Evolutionary conservation across 352 stramenopile species (phyloP), one percentile per base, ranked within the genome.

Genomic region (Pythium monospermum): DNA sequence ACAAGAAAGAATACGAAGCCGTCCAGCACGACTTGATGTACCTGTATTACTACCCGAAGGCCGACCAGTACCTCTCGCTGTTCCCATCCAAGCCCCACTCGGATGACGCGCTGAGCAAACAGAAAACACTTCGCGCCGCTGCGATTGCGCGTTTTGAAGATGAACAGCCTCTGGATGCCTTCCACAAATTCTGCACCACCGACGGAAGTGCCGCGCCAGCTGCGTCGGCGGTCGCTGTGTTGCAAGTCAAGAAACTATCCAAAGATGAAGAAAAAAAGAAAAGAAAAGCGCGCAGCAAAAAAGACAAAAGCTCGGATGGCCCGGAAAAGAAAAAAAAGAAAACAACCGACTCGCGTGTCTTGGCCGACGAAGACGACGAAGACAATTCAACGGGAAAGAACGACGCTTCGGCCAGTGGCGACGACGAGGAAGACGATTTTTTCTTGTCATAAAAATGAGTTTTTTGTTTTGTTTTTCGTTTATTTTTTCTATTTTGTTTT

Each of bases 1-100:
- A 53, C 22, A 43, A 73, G 45, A 69, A 74, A 38, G 63, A 76
- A 19, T 68, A 82, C 27, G 61, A 83, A 49, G 66, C 47, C 6
- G 66, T 69, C 43, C 74, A 66, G 15, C 62, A 87, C 25, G 63
- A 91, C 45, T 74, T 91, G 59, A 83, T 86, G 67, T 91, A 91
- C 65, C 69, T 91, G 18, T 91, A 83, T 63, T 91, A 87, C 71
- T 91, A 75, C 61, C 80, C 80, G 0, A 88, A 85, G 49, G 53
- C 32, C 21, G 75, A 88, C 56, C 71, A 68, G 38, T 91, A 87
- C 65, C 61, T 91, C 32, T 76, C 80, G 31, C 56, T 91, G 18
- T 87, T 86, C 54, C 73, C 77, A 8, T 64, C 66, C 22, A 69
- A 71, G 39, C 61, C 75, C 23, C 76, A 82, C 54, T 63, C 71